phyloP scores from a whole-genome alignment of 257 asterid genomes.

The Coffea eugenioides region DNA sequence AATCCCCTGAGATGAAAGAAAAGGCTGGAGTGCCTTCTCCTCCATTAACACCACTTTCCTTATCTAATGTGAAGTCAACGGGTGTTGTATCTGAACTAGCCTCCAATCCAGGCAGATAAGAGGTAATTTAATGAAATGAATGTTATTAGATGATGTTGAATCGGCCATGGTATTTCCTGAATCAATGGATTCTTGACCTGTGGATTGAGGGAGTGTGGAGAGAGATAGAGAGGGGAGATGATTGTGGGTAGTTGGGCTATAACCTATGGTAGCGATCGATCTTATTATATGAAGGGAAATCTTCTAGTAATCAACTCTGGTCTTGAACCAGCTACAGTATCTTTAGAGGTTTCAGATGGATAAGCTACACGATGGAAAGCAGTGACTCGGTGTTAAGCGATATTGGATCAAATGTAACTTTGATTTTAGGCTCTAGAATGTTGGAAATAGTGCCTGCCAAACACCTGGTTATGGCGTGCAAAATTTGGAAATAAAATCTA shows the following conservation, averaged over 20 bases:
- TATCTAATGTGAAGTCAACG: conserved; percentile 55
- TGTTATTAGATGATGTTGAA: background rate
- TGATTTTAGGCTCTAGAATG: background rate
- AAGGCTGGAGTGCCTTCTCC: conserved; percentile 59
- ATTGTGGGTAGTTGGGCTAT: no score
- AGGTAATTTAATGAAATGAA: conserved; percentile 42
- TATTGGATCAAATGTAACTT: background rate
- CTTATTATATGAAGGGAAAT: background rate
- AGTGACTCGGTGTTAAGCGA: background rate
- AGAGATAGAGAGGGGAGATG: no score
- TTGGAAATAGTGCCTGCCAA: background rate
- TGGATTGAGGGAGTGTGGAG: background rate
- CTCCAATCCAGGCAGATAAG: conserved; percentile 53
- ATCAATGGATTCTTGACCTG: background rate
- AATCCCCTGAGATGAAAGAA: conserved; percentile 46
- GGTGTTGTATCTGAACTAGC: conserved; percentile 24
- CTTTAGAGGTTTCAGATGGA: background rate
- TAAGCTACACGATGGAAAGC: background rate
- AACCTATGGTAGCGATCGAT: background rate
- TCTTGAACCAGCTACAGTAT: background rate
- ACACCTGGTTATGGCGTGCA: background rate
- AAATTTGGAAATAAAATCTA: background rate
- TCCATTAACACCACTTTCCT: conserved; percentile 73
- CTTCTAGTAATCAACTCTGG: background rate
- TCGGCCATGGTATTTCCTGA: background rate